Base-by-base conservation (phyloP, 805 yeast genomes). In the Metschnikowia hibisci region DNA sequence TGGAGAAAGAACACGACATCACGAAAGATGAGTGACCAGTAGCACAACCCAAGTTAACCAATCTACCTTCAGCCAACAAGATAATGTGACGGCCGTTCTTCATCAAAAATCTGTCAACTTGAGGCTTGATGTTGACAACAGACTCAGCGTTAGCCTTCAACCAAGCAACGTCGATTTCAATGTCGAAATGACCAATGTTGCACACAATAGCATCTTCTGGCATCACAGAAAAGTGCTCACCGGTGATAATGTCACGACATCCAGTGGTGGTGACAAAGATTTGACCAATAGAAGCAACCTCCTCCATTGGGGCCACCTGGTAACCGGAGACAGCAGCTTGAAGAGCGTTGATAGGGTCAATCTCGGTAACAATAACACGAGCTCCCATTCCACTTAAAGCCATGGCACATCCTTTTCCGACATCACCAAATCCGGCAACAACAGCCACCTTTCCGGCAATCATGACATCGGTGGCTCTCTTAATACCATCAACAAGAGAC, bases 381-480 rank as follows among this genome's bases (percentile, higher is more conserved):
- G 99, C 96, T 78, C 99, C 99, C 97, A 91, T 90, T 67, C 95
- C 90, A 76, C 87, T 84, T 64, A 93, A 82, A 56, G 99, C 96
- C 87, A 89, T 85, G 70, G 96, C 97, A 82, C 99, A 91, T 73
- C 99, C 99, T 79, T 91, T 91, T 78, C 99, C 99, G 66, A 91
- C 99, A 69, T 91, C 99, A 82, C 99, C 99, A 79, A 83, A 91
- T 76, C 99, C 99, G 51, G 96, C 97, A 62, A 91, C 98, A 61
- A 91, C 95, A 51, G 98, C 96, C 66, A 87, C 93, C 80, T 91
- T 91, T 78, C 99, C 99, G 58, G 97, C 98, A 66, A 91, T 84
- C 98, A 91, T 93, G 61, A 91, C 98, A 66, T 91, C 99, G 65
- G 99, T 91, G 71, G 98, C 99, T 78, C 98, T 88, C 84, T 91